These are phyloP conservation scores for Cyclostephanos invisitatus DNA, from an alignment of 108 stramenopile genomes.

Conservation along the genomic window DNA sequence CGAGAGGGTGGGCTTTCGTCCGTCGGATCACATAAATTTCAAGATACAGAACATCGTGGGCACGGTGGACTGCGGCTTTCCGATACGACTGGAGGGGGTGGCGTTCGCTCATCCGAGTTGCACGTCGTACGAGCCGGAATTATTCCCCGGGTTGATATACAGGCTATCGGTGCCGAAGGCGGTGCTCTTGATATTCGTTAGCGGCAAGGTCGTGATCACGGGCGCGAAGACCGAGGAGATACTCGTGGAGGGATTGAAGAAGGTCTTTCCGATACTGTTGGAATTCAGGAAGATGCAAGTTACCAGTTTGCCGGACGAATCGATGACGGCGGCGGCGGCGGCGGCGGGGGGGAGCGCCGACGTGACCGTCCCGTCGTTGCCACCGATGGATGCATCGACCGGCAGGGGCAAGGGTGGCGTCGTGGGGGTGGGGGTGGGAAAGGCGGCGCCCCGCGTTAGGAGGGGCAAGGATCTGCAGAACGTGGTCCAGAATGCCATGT, in stretches of 20 bases:
- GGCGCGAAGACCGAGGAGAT: constrained; percentile 85
- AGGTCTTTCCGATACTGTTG: constrained; percentile 76
- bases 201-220: constrained; percentile 93
- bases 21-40: constrained; percentile 73
- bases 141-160: constrained; percentile 99
- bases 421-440: background rate
- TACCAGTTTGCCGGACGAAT: constrained; percentile 24
- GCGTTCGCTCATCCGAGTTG: constrained; percentile 91
- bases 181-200: constrained; percentile 95
- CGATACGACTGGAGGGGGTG: constrained; percentile 96
- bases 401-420: background rate
- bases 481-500: background rate
- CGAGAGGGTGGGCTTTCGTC: constrained; percentile 78
- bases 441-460: constrained; percentile 8
- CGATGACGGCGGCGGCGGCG: background rate
- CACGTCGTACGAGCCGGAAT: constrained; percentile 95
- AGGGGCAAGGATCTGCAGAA: constrained; percentile 22
- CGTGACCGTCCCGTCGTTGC: background rate
- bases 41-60: constrained; percentile 97
- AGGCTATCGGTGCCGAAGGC: constrained; percentile 88
- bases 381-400: background rate
- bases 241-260: constrained; percentile 68
- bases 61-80: constrained; percentile 94
- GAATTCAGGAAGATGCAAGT: constrained; percentile 76
- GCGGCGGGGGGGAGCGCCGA: background rate